phyloP scores from a whole-genome alignment of 2,329 filamentous ascomycete species.

The Epichloe typhina region DNA sequence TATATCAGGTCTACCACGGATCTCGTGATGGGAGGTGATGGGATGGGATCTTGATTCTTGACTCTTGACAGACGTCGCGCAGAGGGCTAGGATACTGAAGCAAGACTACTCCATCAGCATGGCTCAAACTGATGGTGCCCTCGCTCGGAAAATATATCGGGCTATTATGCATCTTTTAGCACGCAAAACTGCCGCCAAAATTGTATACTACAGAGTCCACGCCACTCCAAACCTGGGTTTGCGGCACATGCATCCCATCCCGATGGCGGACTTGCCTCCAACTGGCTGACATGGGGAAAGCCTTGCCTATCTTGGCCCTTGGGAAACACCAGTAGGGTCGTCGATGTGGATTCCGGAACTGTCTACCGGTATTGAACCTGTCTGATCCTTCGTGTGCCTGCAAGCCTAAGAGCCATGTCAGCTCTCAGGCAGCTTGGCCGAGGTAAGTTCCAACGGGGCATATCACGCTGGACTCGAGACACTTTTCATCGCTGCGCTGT shows the following conservation, averaged over 20 bases:
- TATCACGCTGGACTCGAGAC: too few relatives aligned
- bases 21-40: not conserved
- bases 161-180: not conserved
- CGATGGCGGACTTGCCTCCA: not conserved
- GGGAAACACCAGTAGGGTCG: too few relatives aligned
- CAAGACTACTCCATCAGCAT: not conserved
- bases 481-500: too few relatives aligned
- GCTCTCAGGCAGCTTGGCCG: too few relatives aligned
- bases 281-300: not conserved
- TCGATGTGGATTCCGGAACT: not conserved
- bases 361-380: not conserved
- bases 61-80: too few relatives aligned
- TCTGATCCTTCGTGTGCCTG: too few relatives aligned
- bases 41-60: too few relatives aligned
- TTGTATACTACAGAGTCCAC: not conserved
- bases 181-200: not conserved
- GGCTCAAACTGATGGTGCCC: not conserved
- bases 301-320: not conserved
- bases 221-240: not conserved
- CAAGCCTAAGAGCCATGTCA: too few relatives aligned
- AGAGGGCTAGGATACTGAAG: not conserved
- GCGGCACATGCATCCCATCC: not conserved
- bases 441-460: too few relatives aligned
- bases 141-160: not conserved
- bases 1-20: not conserved